phyloP scores from a whole-genome alignment of 2,329 filamentous ascomycete genomes.

The Colletotrichum higginsianum region DNA sequence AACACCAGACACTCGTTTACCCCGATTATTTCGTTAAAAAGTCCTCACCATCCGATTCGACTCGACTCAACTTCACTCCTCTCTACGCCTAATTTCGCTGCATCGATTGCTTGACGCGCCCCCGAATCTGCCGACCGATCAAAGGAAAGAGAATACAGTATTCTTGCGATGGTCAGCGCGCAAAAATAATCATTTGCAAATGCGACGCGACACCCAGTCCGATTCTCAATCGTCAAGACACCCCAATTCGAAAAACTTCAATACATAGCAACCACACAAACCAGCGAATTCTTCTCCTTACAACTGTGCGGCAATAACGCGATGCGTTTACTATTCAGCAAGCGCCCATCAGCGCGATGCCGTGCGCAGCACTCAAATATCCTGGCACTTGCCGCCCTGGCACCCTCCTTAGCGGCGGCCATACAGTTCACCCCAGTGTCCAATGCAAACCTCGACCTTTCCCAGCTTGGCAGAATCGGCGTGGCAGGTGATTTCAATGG shows the following conservation, averaged over 20 bases:
- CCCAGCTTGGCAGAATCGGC: constrained; percentile 84
- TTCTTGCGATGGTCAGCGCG: constrained; percentile 31
- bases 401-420: constrained; percentile 61
- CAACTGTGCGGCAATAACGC: constrained; percentile 46
- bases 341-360: constrained; percentile 59
- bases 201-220: constrained; percentile 30
- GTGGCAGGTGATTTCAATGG: constrained; percentile 92
- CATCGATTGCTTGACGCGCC: constrained; percentile 33
- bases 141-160: background rate
- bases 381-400: constrained; percentile 58
- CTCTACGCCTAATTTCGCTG: constrained; percentile 36
- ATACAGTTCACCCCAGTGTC: constrained; percentile 75
- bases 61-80: constrained; percentile 2
- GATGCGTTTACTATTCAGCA: constrained; percentile 65
- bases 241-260: constrained; percentile 20
- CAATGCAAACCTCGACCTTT: constrained; percentile 82
- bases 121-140: constrained; percentile 23
- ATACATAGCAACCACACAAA: constrained; percentile 25
- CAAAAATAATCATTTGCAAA: constrained; percentile 37
- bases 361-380: constrained; percentile 53
- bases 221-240: constrained; percentile 15
- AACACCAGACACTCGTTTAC: constrained; percentile 39
- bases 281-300: background rate
- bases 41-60: constrained; percentile 21
- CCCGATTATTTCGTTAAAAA: constrained; percentile 25